phyloP scores from a whole-genome alignment of 768 basidiomycete species.

The Fistulinella prunicolor region DNA sequence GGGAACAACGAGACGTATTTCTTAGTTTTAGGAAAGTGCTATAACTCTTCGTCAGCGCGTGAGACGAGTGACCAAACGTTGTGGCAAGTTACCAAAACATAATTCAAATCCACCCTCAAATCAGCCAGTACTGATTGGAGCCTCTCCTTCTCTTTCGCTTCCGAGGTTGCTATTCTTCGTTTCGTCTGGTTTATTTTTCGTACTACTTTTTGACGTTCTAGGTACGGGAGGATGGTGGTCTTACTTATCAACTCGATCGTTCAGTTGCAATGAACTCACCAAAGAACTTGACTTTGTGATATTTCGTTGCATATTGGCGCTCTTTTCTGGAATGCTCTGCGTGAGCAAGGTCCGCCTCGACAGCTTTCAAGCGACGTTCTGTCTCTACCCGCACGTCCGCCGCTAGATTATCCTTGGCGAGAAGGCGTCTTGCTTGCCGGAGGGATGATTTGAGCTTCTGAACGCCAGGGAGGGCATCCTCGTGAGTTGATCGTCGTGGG shows the following conservation, averaged over 20 bases:
- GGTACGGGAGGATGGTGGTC: not conserved
- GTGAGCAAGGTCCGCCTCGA: conserved; percentile 68
- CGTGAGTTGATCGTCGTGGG: conserved; percentile 1
- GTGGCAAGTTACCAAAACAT: conserved; percentile 62
- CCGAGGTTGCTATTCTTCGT: conserved; percentile 42
- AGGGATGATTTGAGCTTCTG: conserved; percentile 85
- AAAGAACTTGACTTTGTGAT: conserved; percentile 94
- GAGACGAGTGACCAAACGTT: not conserved
- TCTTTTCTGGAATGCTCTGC: conserved; percentile 67
- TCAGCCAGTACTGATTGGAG: conserved; percentile 51
- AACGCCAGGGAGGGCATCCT: conserved; percentile 53
- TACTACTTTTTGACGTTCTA: conserved; percentile 85
- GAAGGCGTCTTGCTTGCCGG: conserved; percentile 76
- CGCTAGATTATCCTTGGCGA: conserved; percentile 84
- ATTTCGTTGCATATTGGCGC: conserved; percentile 68
- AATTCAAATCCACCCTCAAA: conserved; percentile 86
- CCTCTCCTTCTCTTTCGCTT: conserved; percentile 36
- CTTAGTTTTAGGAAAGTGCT: conserved; percentile 82
- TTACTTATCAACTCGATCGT: not conserved
- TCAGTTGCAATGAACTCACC: conserved; percentile 46
- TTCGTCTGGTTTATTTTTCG: conserved; percentile 75
- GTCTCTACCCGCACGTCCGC: conserved; percentile 81
- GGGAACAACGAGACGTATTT: conserved; percentile 94
- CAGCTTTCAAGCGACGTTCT: conserved; percentile 70
- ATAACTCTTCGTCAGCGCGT: conserved; percentile 3